Base-by-base conservation (phyloP, 2,329 filamentous ascomycete genomes). In the Paraconiothyrium brasiliense region DNA sequence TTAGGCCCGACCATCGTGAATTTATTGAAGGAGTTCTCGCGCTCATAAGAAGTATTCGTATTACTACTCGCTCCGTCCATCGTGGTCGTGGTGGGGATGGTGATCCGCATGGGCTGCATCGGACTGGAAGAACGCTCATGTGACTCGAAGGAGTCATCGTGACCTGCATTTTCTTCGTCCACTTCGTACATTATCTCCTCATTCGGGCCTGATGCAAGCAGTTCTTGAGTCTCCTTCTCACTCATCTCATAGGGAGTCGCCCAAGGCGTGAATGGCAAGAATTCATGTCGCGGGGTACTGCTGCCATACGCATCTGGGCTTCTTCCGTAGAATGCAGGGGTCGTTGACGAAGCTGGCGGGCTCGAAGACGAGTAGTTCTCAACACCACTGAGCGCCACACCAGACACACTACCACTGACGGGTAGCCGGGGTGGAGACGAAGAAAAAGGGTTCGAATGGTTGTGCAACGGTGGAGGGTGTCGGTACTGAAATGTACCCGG, bases 1-100 rank as follows among this genome's bases (percentile, higher is more conserved):
- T 73, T 77, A 1, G 73, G 71, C 2, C 77, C 78, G 24, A 77
- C 58, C 4, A 71, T 34, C 2, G 73, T 67, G 11, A 79, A 54
- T 63, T 79, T 78, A 30, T 76, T 67, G 55, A 79, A 78, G 3
- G 74, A 73, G 52, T 77, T 77, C 13, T 75, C 71, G 1, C 75
- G 72, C 34, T 75, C 71, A 2, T 75, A 71, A 32, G 71, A 60
- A 3, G 68, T 41, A n/a, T 24, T 34, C 8, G 39, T 41, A 37
- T 14, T 41, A 32, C 52, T 43, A 16, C 46, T 43, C 8, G n/a
- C 14, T 7, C 35, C 27, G 3, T 47, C 43, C 30, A 39, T 35
- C n/a, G 54, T 47, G 11, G 43, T 37, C 7, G n/a, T 9, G 24
- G n/a, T 56, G 20, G 54, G 41, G 34, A 56, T n/a, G 8, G 27